Base-by-base conservation (phyloP, 1,284 basidiomycete genomes). In the Psilocybe mexicana region DNA sequence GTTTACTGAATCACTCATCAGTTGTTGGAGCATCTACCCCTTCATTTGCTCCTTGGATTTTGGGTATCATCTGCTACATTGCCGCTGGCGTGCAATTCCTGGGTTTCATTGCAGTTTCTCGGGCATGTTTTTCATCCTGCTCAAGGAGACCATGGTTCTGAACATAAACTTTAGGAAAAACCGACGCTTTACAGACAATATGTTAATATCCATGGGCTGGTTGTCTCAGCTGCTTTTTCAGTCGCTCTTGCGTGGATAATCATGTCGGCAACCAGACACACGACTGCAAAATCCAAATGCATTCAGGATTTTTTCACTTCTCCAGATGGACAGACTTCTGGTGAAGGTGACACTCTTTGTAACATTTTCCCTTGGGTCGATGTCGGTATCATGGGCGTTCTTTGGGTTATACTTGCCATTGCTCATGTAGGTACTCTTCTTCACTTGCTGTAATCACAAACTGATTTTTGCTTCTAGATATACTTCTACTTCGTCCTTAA, bases 281-380 rank as follows among this genome's bases (percentile, higher is more conserved):
- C 76, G 24, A 81, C 79, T 3, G 92, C 93, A 4, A 80, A 90
- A 64, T 66, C 77, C 0, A 78, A 79, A 6, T 97, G 94, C 71
- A 73, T 88, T 60, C 67, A 69, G 3, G 75, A 82, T 52, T 92
- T 87, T 77, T 90, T 87, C 56, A 63, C 72, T 26, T 74, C 76
- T 10, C 30, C 55, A 18, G 57, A 60, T 46, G 69, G 70, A 10
- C 76, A 74, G 2, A 62, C 67, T 25, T 71, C 78, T 44, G 74
- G 77, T 38, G 84, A 90, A 71, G 87, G 83, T 6, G 72, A 86
- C 47, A 85, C 81, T 1, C 77, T 96, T 14, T 96, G 94, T 74
- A 80, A 88, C 52, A 88, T 95, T 54, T 94, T 96, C 69, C 80
- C 93, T 6, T 96, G 93, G 93, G 90, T 92, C 4, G 90, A 92